Evolutionary conservation across 305 asterid species (phyloP).

Genomic region (Nicotiana rustica): DNA sequence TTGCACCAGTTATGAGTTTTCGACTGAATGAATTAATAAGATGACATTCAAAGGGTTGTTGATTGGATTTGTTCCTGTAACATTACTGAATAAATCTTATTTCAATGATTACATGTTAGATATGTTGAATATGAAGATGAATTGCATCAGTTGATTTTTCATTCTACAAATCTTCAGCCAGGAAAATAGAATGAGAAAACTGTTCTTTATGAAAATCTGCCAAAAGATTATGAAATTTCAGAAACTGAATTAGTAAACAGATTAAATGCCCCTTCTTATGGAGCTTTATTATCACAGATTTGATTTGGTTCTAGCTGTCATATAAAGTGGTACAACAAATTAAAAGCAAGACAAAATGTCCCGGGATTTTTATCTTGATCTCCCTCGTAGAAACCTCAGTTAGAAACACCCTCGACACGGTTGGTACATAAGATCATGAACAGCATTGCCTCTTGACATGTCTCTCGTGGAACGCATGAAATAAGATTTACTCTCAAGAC

Average conservation of each 20-base stretch:
- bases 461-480: neutral
- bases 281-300: neutral
- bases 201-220: too few relatives aligned
- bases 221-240: too few relatives aligned
- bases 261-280: neutral
- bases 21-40: neutral
- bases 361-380: neutral
- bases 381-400: neutral
- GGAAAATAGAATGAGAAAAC: neutral
- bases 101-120: neutral
- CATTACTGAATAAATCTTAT: neutral
- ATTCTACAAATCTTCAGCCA: neutral
- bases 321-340: neutral
- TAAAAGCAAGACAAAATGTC: neutral
- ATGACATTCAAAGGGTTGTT: neutral
- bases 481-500: neutral
- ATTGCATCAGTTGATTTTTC: neutral
- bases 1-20: neutral
- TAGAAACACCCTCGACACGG: neutral
- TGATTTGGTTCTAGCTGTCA: neutral
- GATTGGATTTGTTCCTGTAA: neutral
- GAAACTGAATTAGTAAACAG: too few relatives aligned
- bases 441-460: neutral
- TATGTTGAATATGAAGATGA: slow-evolving; percentile 14
- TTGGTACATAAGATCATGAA: neutral